Evolutionary conservation across 2,329 filamentous ascomycete species (phyloP).

Genomic region (Ophiosphaerella korrae): DNA sequence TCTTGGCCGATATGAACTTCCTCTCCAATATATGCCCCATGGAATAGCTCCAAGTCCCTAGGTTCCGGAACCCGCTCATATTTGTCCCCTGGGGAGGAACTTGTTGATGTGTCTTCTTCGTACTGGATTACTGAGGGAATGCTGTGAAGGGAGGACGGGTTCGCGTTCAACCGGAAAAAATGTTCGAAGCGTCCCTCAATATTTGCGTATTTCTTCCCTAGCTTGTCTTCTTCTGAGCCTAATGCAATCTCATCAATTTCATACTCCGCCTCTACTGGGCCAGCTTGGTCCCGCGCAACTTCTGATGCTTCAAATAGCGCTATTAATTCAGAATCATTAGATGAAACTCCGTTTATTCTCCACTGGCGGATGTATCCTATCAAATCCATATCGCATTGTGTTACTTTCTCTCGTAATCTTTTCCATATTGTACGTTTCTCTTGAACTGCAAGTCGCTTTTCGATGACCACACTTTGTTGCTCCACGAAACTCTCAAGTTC

Average conservation of each 20-base stretch:
- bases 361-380: constrained; percentile 13
- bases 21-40: constrained; percentile 15
- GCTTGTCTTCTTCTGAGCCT: constrained; percentile 14
- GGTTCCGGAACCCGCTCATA: not conserved
- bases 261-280: constrained; percentile 26
- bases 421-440: constrained; percentile 13
- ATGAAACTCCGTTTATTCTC: not conserved
- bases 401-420: constrained; percentile 11
- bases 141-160: constrained; percentile 4
- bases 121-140: constrained; percentile 14
- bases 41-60: constrained; percentile 3
- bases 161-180: constrained; percentile 19
- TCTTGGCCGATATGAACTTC: constrained; percentile 13
- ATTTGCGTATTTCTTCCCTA: constrained; percentile 13
- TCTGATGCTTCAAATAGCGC: constrained; percentile 15
- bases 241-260: constrained; percentile 20
- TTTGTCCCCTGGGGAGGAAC: not conserved
- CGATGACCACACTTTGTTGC: constrained; percentile 13
- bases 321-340: constrained; percentile 5
- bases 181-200: constrained; percentile 17
- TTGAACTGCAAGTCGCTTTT: constrained; percentile 15
- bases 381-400: constrained; percentile 11
- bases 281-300: constrained; percentile 18
- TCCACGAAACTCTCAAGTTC: constrained; percentile 17
- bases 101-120: constrained; percentile 1